A percentile compares a stretch with the other conserved stretches of the same genome.
phyloP scores from a whole-genome alignment of 2,329 filamentous ascomycete species.

The Fusarium tupiense region DNA sequence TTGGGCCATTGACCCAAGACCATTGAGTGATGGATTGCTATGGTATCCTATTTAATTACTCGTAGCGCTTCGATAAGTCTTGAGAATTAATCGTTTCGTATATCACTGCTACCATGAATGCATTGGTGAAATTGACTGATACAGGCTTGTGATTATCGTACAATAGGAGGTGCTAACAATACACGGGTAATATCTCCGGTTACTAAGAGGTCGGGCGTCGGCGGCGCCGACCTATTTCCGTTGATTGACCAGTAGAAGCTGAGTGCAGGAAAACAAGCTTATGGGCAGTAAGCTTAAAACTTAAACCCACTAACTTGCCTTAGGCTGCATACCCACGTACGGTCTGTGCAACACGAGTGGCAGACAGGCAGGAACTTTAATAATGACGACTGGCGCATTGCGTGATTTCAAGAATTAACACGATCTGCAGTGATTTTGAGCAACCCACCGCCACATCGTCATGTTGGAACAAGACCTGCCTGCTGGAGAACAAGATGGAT shows the following conservation, averaged over 20 bases:
- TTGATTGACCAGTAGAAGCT: conserved; percentile 16
- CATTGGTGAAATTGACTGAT: not conserved
- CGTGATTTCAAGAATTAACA: conserved; percentile 5
- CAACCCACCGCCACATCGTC: conserved; percentile 1
- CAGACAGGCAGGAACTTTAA: not conserved
- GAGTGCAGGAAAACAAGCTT: conserved; percentile 23
- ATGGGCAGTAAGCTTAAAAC: conserved; percentile 27
- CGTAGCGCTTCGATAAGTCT: too few species aligned
- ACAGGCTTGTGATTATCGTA: not conserved
- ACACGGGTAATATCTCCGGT: not conserved
- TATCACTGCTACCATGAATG: not conserved
- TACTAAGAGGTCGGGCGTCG: not conserved
- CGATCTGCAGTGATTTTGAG: not conserved
- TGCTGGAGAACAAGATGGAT: not conserved
- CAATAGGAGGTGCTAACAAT: not conserved
- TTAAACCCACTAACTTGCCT: not conserved
- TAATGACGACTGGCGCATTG: conserved; percentile 2
- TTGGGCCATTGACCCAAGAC: not conserved
- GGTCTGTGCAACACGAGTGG: not conserved
- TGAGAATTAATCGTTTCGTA: too few species aligned
- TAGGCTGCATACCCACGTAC: not conserved
- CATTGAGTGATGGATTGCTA: rapidly evolving
- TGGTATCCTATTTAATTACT: rapidly evolving
- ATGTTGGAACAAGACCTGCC: not conserved
- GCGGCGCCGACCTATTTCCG: conserved; percentile 10